These are phyloP conservation scores for Hysterium pulicare DNA, from an alignment of 2,329 filamentous ascomycete species.

Conservation along the genomic window DNA sequence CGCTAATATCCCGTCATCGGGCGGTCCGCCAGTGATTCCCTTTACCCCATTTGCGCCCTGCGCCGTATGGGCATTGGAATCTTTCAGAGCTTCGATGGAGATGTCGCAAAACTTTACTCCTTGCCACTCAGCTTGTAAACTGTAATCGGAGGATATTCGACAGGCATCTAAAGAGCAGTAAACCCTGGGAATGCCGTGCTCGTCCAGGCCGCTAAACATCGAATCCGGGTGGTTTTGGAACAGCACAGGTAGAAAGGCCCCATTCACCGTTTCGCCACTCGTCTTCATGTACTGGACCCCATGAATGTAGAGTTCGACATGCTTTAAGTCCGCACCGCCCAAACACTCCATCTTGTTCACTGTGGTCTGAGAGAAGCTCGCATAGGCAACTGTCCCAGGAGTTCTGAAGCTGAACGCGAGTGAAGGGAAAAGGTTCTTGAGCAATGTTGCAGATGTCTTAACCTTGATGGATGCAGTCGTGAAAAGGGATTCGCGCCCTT, in stretches of 20 bases:
- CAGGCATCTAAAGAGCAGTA: slow-evolving; percentile 51
- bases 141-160: slow-evolving; percentile 34
- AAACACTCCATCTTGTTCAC: slow-evolving; percentile 57
- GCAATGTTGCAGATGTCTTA: slow-evolving; percentile 38
- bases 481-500: slow-evolving; percentile 28
- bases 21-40: slow-evolving; percentile 1
- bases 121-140: slow-evolving; percentile 40
- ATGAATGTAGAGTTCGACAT: slow-evolving; percentile 60
- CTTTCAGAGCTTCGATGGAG: slow-evolving; percentile 20
- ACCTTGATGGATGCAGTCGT: slow-evolving; percentile 41
- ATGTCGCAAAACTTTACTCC: slow-evolving; percentile 32
- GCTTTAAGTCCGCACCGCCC: slow-evolving; percentile 56
- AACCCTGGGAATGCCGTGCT: slow-evolving; percentile 61
- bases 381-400: slow-evolving; percentile 37
- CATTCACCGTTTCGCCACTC: slow-evolving; percentile 47
- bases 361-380: slow-evolving; percentile 38
- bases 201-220: slow-evolving; percentile 58
- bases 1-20: slow-evolving; percentile 51
- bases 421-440: slow-evolving; percentile 41
- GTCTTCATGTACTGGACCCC: slow-evolving; percentile 56
- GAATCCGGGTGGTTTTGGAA: slow-evolving; percentile 60
- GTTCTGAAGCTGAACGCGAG: slow-evolving; percentile 34
- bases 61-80: slow-evolving; percentile 7
- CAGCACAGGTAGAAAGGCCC: slow-evolving; percentile 55
- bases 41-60: slow-evolving; percentile 4